A percentile compares a stretch with the other conserved stretches of the same genome.
phyloP scores from a whole-genome alignment of 2,329 filamentous ascomycete genomes.

The Aspergillus floridensis region DNA sequence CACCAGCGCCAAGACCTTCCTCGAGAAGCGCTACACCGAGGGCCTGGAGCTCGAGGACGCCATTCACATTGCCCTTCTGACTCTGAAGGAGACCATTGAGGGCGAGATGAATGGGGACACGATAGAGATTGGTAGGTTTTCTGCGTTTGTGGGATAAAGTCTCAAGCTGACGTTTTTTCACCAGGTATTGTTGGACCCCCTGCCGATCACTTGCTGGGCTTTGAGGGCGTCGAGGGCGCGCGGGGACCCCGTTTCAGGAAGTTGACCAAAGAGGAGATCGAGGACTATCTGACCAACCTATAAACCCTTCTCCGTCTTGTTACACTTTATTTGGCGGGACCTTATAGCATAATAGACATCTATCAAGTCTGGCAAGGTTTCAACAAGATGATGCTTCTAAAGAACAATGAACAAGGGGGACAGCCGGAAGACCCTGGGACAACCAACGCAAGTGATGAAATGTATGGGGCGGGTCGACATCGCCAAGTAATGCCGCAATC shows the following conservation, averaged over 20 bases:
- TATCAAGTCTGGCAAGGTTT: slow-evolving; percentile 23
- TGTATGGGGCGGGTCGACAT: background rate
- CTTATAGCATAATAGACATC: slow-evolving; percentile 29
- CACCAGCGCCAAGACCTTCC: slow-evolving; percentile 95
- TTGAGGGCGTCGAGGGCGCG: slow-evolving; percentile 52
- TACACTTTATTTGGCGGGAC: slow-evolving; percentile 16
- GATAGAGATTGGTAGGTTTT: slow-evolving; percentile 82
- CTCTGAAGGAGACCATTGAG: slow-evolving; percentile 98
- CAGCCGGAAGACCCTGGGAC: background rate
- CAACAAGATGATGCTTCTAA: slow-evolving; percentile 1
- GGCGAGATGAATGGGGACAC: slow-evolving; percentile 99
- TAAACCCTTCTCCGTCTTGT: slow-evolving; percentile 48
- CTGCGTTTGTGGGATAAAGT: background rate
- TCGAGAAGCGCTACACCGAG: slow-evolving; percentile 98
- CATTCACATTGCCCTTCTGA: slow-evolving; percentile 95
- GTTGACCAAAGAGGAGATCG: slow-evolving; percentile 95
- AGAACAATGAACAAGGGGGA: background rate
- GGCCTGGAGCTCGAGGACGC: slow-evolving; percentile 96
- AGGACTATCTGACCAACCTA: slow-evolving; percentile 98
- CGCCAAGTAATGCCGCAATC: background rate
- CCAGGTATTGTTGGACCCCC: slow-evolving; percentile 91
- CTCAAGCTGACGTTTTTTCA: slow-evolving; percentile 1
- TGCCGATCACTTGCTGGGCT: slow-evolving; percentile 86
- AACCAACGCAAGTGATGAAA: background rate
- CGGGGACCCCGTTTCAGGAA: slow-evolving; percentile 52